Conservation (phyloP, 257 asterid genomes). For the Solanum paucissectum region DNA sequence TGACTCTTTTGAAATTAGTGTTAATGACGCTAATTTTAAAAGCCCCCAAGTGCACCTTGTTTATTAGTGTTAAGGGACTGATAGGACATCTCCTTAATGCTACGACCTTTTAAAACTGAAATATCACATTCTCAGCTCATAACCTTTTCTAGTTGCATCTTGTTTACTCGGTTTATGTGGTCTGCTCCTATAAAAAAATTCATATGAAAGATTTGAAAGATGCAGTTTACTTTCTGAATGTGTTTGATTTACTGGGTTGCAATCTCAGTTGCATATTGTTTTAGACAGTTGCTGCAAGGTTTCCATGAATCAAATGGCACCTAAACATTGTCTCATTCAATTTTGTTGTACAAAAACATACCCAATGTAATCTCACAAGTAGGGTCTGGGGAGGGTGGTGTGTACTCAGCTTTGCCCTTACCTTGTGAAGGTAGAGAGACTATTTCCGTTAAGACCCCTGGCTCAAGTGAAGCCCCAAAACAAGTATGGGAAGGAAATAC, state of each 20-base stretch:
- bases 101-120: neutral
- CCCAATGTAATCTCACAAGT: neutral
- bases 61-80: neutral
- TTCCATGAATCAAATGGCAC: neutral
- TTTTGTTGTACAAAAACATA: neutral
- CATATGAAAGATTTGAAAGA: neutral
- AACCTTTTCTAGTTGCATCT: neutral
- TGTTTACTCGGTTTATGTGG: neutral
- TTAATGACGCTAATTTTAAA: neutral
- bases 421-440: neutral
- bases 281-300: neutral
- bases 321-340: neutral
- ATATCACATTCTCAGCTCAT: neutral
- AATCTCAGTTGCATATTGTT: neutral
- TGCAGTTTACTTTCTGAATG: neutral
- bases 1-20: neutral
- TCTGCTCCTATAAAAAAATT: neutral
- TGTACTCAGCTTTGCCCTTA: neutral
- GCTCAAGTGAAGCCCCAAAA: neutral
- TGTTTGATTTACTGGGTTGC: neutral
- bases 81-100: neutral
- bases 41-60: neutral
- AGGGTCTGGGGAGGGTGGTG: neutral
- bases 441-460: neutral
- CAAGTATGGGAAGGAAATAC: neutral